phyloP scores from a whole-genome alignment of 306 rosid species.

The Neltuma alba region DNA sequence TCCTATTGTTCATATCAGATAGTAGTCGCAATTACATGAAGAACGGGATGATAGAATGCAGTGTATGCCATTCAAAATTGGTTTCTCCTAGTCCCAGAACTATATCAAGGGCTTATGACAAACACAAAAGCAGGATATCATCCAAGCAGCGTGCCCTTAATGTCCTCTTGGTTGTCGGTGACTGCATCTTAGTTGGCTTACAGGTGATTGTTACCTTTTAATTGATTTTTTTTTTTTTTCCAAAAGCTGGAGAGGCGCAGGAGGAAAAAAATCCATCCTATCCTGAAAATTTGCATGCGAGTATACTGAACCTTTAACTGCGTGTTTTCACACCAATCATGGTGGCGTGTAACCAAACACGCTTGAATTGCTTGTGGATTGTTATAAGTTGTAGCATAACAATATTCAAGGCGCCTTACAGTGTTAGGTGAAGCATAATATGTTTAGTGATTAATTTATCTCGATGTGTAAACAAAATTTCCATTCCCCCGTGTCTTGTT shows the following conservation, averaged over 20 bases:
- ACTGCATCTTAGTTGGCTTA: conserved; percentile 90
- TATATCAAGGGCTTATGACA: conserved; percentile 88
- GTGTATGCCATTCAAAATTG: conserved; percentile 92
- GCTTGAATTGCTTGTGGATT: neutral
- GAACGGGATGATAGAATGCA: conserved; percentile 96
- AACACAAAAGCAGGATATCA: conserved; percentile 72
- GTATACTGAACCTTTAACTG: neutral
- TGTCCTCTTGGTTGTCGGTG: conserved; percentile 90
- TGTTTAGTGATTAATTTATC: neutral
- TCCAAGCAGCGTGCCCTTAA: conserved; percentile 88
- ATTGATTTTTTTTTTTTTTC: conserved; percentile 5
- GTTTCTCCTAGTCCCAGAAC: conserved; percentile 69
- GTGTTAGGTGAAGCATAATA: neutral
- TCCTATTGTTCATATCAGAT: conserved; percentile 48
- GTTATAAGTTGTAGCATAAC: neutral
- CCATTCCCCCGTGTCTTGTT: neutral
- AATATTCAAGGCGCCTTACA: neutral
- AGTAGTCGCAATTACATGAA: conserved; percentile 52
- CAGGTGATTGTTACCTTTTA: conserved; percentile 63
- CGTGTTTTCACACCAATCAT: too few species aligned
- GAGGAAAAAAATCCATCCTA: neutral
- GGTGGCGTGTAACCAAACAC: too few species aligned
- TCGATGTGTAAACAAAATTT: neutral
- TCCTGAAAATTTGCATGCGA: neutral
- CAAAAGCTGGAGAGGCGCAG: neutral